A percentile compares a stretch with the other conserved stretches of the same genome.
Evolutionary conservation across 2,329 filamentous ascomycete genomes (phyloP).

Genomic region (Juglanconis sp.): DNA sequence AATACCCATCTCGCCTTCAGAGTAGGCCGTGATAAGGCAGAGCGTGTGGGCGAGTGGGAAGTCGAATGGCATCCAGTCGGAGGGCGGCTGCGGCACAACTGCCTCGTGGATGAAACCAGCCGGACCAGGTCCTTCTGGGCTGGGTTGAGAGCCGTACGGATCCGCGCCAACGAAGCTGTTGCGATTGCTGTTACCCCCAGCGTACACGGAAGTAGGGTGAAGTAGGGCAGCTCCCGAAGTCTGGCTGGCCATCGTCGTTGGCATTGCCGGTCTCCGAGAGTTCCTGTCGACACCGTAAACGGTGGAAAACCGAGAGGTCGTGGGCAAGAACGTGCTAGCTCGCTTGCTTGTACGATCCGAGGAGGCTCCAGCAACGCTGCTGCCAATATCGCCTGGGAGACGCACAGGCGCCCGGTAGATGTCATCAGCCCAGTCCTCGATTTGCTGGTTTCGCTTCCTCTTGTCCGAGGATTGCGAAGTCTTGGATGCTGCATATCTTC

Average conservation of each 20-base stretch:
- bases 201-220: constrained; percentile 70
- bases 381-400: constrained; percentile 70
- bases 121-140: constrained; percentile 70
- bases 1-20: constrained; percentile 88
- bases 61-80: constrained; percentile 96
- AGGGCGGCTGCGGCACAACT: constrained; percentile 91
- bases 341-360: constrained; percentile 76
- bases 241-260: constrained; percentile 95
- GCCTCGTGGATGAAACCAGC: constrained; percentile 95
- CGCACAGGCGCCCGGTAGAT: constrained; percentile 90
- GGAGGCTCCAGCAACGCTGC: constrained; percentile 55
- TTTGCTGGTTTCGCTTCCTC: constrained; percentile 85
- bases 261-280: constrained; percentile 50
- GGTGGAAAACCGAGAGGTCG: constrained; percentile 90
- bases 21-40: constrained; percentile 94
- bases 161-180: constrained; percentile 63
- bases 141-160: constrained; percentile 48
- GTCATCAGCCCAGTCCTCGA: constrained; percentile 96
- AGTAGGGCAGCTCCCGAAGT: constrained; percentile 70
- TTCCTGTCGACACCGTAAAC: constrained; percentile 73
- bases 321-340: constrained; percentile 79
- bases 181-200: constrained; percentile 59
- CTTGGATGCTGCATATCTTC: constrained; percentile 78
- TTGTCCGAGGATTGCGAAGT: constrained; percentile 79
- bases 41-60: constrained; percentile 92